Base-by-base conservation (phyloP, 768 basidiomycete species). In the Pulveroboletus sp. region DNA sequence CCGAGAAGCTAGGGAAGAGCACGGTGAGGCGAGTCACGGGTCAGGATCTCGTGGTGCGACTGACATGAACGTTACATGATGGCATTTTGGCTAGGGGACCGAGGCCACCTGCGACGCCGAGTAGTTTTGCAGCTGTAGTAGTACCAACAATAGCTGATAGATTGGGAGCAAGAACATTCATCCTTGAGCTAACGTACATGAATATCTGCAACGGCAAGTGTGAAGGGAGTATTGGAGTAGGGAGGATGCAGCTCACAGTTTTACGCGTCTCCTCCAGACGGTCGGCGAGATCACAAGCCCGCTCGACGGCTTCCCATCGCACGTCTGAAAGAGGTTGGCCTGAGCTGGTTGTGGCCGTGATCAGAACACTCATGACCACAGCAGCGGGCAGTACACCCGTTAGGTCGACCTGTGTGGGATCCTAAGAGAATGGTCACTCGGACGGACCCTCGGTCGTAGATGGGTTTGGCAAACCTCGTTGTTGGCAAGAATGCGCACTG, bases 91-190 rank as follows among this genome's bases (percentile, higher is more conserved):
- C 87, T 32, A 98, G 79, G 0, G 89, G 91, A 38, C 77, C 79
- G 24, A 99, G 78, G 50, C 96, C 96, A 49, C 96, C 96, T 36
- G 96, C 93, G 46, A 98, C 91, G 66, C 96, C 96, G 36, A 99
- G 83, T 46, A 99, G 73, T 76, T 99, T 99, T 41, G 96, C 96
- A 47, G 96, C 96, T 77, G 93, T 95, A 61, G 89, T 93, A 51
- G 96, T 96, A 70, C 96, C 95, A 73, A 98, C 91, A 72, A 99
- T 96, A 70, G 90, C 87, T 63, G 93, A 95, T 66, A 99, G 82
- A 71, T 99, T 99, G 63, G 96, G 96, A 59, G 96, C 95, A 64
- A 99, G 86, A 50, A 93, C 82, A 73, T 92, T 91, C 92, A 99
- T 98, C 74, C 96, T 82, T 61, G 92, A 95, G 77, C 94, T 95